Evolutionary conservation across 148 eudicot genomes (phyloP), one percentile per base, ranked within the genome.

Genomic region (Vaccinium vitisidaea): DNA sequence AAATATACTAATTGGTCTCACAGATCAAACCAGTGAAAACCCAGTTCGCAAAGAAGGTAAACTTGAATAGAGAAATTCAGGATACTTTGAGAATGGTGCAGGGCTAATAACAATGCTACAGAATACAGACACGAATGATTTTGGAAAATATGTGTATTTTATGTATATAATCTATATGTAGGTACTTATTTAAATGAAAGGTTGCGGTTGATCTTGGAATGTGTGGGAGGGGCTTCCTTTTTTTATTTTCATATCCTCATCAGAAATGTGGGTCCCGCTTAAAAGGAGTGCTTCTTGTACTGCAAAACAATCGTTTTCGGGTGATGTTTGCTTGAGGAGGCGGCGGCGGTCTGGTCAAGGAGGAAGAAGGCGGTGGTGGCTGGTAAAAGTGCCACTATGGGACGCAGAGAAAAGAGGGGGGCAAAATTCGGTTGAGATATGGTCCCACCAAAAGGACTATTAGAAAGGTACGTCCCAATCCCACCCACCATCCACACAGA

Each of bases 201-300:
- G 83, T 80, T 65, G 86, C 63, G 23, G 23, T 79, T 30, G 52
- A 58, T 78, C 54, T 84, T 70, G 78, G 52, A 69, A 84, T 79
- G 78, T 84, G 83, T 79, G 86, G 82, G 50, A 77, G 78, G 78
- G 23, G 58, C 70, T 65, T 53, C 4, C 39, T 36, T 69, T 27
- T 63, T 59, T 84, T 8, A 0, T 8, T 46, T 76, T 49, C 36
- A 50, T 55, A 48, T 81, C 65, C 77, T 69, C 77, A 67, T 69
- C 77, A 46, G 77, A 50, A 69, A 27, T 8, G 48, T 70, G 78
- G 84, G 83, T 36, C 77, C 84, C 77, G 14, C 59, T 1, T 10
- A 65, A 25, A 32, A 52, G 74, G 39, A 11, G 16, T 25, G 3
- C 46, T 43, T 67, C 39, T 67, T 30, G 59, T 18, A 48, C 5